Base-by-base conservation (phyloP, 352 stramenopile species). In the Thraustochytrium sp. region DNA sequence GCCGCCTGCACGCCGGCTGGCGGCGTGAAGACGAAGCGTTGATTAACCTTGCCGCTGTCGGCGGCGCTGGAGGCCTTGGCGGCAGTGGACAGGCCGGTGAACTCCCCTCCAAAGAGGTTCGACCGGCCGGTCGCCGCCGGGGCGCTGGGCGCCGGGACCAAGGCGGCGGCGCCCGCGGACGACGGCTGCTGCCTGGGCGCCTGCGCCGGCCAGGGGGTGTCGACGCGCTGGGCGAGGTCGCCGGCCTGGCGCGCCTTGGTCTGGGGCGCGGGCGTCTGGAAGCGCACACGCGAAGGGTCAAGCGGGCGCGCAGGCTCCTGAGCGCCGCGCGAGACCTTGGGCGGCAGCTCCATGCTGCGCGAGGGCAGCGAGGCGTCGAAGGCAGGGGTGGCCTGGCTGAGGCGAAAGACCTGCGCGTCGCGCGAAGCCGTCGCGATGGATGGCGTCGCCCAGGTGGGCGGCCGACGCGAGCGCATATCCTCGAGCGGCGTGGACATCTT, bases 401-500 rank as follows among this genome's bases (percentile, higher is more conserved):
- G 4, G 1, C 68, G 48, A 5, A 80, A 65, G 34, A 80, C 51
- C 8, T 26, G 76, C 5, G 68, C 8, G 1, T 46, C 1, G 31
- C 44, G 68, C 46, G 68, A 80, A 8, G 68, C 46, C 2, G 68
- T 80, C 38, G 40, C 48, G 9, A 80, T 46, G 3, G 68, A 80
- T 11, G 68, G 68, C 23, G 68, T 64, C 21, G 44, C 48, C 68
- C 68, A 80, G 13, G 44, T 80, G 4, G 68, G 68, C n/a, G 68
- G 68, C 9, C 68, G 42, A 23, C 68, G 46, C 48, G 48, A 23
- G 2, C 68, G 68, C 9, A 64, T 8, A 18, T 80, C 68, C 46
- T 80, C 44, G 23, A 80, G 68, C 18, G 68, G 68, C 9, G 68
- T 80, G 13, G 68, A 80, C 68, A 80, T 80, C 34, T 80, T 80